Evolutionary conservation across 768 basidiomycete species (phyloP), one percentile per base, ranked within the genome.

Genomic region (Lentinus brumalis): DNA sequence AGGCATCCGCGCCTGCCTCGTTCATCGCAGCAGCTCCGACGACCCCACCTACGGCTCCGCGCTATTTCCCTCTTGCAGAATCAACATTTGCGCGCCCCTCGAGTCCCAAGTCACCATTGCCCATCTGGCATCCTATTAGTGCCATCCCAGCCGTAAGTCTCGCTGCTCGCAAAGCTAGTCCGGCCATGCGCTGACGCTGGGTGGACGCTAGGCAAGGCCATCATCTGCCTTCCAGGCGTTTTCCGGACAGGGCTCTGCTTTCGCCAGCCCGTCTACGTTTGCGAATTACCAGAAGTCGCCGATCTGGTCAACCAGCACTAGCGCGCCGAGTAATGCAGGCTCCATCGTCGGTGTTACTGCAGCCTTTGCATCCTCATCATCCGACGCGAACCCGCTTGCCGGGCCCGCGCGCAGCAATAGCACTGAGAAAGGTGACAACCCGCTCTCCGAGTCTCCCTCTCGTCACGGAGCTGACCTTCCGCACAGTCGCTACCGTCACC

Each of bases 401-500:
- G 67, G 67, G 12, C 57, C 56, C 9, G 31, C 50, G 26, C 65
- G 58, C 47, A 42, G 61, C 30, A 54, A 54, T 29, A 60, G 58
- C 38, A 53, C 66, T 15, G 39, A 62, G 44, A 60, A 52, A 12
- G 51, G 67, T 67, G 29, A 21, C 57, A 57, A 11, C 35, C 11
- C 35, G 18, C 5, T n/a, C 46, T 8, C 10, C 9, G 8, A n/a
- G 18, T 21, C 35, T 2, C 5, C 35, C 10, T 16, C 29, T 31
- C 39, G 29, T 11, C 54, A 10, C 16, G 2, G 30, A 4, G 41
- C 53, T 51, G 16, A 60, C 39, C 6, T 26, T 35, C 51, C 50
- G 16, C n/a, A 14, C 30, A 21, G 31, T 42, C 46, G 39, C 44
- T 14, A 35, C 41, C 66, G 29, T 79, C 38, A 89, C 87, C 2